Evolutionary conservation across 148 eudicot species (phyloP).

Genomic region (Rhododendron vialii): DNA sequence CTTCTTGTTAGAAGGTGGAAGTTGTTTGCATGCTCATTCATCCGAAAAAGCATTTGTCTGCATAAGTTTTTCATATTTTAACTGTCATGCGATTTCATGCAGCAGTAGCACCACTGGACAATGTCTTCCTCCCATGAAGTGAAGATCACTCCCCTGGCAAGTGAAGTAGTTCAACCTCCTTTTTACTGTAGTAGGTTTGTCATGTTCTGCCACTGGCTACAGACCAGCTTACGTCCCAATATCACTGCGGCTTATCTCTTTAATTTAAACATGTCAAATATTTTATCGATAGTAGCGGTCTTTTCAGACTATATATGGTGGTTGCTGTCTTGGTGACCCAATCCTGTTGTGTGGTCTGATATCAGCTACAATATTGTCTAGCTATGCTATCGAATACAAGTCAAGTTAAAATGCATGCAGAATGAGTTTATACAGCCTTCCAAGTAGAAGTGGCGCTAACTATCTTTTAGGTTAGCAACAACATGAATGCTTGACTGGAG

Average conservation of each 20-base stretch:
- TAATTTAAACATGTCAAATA: too few relatives aligned
- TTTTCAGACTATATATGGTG: background rate
- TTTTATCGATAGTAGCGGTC: background rate
- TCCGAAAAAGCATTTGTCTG: background rate
- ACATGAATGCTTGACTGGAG: background rate
- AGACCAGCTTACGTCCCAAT: background rate
- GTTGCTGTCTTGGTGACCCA: background rate
- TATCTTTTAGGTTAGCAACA: background rate
- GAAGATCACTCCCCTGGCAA: background rate
- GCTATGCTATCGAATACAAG: background rate
- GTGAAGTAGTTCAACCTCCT: background rate
- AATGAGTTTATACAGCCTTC: background rate
- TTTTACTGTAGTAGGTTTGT: background rate
- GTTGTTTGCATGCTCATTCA: background rate
- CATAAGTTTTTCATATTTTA: background rate
- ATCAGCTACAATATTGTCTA: background rate
- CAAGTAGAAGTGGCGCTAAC: background rate
- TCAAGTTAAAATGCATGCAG: background rate
- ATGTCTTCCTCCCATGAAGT: background rate
- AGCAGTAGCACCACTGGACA: too few relatives aligned
- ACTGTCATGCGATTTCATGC: background rate
- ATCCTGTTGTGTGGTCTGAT: background rate
- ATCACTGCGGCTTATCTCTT: background rate
- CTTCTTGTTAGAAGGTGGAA: background rate
- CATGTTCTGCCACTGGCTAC: background rate